Evolutionary conservation across 2,329 filamentous ascomycete species (phyloP).

Genomic region (Scleromitrula shiraiana): DNA sequence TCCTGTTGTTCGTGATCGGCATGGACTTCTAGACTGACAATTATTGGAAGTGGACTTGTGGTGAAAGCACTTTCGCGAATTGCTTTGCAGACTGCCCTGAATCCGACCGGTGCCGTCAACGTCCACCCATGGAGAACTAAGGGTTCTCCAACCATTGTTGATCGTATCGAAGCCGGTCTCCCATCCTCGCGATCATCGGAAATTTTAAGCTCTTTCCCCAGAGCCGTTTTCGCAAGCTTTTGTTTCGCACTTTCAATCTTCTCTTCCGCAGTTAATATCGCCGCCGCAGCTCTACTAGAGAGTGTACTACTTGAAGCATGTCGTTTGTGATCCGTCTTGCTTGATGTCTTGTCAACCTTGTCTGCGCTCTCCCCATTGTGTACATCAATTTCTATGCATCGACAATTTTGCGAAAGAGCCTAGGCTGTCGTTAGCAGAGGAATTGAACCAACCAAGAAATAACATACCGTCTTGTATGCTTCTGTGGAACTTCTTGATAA

Average conservation of each 20-base stretch:
- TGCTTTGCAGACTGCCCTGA: slow-evolving; percentile 76
- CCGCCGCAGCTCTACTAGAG: slow-evolving; percentile 25
- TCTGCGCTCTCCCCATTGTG: slow-evolving; percentile 62
- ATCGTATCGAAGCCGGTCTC: slow-evolving; percentile 22
- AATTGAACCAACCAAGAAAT: slow-evolving; percentile 12
- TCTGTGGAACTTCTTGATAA: slow-evolving; percentile 66
- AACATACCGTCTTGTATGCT: slow-evolving; percentile 64
- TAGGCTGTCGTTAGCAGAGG: slow-evolving; percentile 28
- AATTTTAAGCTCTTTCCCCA: slow-evolving; percentile 12
- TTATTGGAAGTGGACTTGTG: slow-evolving; percentile 69
- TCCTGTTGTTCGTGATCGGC: slow-evolving; percentile 75
- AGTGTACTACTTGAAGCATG: slow-evolving; percentile 27
- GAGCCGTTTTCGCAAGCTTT: slow-evolving; percentile 14
- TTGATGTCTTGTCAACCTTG: slow-evolving; percentile 26
- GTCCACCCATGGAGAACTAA: slow-evolving; percentile 83
- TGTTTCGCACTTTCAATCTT: slow-evolving; percentile 22
- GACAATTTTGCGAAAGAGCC: slow-evolving; percentile 68
- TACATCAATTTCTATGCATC: slow-evolving; percentile 91
- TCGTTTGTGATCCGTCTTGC: slow-evolving; percentile 39
- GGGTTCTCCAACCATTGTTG: slow-evolving; percentile 49
- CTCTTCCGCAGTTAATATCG: slow-evolving; percentile 15
- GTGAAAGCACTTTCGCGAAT: slow-evolving; percentile 74
- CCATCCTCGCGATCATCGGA: slow-evolving; percentile 17
- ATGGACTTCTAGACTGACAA: slow-evolving; percentile 90
- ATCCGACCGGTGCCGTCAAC: slow-evolving; percentile 75